These are phyloP conservation scores for Alternaria dauci DNA, from an alignment of 2,329 filamentous ascomycete species.

Conservation along the genomic window DNA sequence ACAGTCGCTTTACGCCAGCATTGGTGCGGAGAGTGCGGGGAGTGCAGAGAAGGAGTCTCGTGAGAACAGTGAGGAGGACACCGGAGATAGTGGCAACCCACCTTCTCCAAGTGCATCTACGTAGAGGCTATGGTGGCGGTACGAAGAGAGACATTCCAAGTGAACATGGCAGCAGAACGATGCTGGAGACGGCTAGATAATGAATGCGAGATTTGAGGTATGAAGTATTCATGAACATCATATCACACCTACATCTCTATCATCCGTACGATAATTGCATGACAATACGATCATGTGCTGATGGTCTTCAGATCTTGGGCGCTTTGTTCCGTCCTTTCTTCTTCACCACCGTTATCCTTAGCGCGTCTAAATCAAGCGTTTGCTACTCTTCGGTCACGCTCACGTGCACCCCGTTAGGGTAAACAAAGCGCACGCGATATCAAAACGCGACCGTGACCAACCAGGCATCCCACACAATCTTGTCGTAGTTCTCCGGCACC, in stretches of 20 bases:
- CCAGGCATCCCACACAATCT: background rate
- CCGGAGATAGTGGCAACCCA: background rate
- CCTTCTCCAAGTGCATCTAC: background rate
- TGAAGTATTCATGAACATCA: background rate
- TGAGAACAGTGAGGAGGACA: background rate
- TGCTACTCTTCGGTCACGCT: background rate
- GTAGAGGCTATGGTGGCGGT: background rate
- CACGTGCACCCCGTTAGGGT: background rate
- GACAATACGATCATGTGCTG: background rate
- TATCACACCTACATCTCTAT: too few species aligned
- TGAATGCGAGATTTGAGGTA: too few species aligned
- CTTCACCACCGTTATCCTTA: background rate
- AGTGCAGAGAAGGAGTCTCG: background rate
- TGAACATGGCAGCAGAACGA: too few species aligned
- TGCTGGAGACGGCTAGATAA: too few species aligned
- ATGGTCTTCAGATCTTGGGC: background rate
- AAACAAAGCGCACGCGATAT: background rate
- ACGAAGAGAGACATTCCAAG: background rate
- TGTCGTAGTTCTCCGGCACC: background rate
- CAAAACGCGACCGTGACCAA: background rate
- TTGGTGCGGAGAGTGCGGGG: background rate
- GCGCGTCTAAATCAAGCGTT: background rate
- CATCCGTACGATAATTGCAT: fast-evolving
- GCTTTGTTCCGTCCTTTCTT: too few species aligned
- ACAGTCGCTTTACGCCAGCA: too few species aligned